Conservation (phyloP, 495 filamentous ascomycete genomes). For the Evansstolkia leycettana region DNA sequence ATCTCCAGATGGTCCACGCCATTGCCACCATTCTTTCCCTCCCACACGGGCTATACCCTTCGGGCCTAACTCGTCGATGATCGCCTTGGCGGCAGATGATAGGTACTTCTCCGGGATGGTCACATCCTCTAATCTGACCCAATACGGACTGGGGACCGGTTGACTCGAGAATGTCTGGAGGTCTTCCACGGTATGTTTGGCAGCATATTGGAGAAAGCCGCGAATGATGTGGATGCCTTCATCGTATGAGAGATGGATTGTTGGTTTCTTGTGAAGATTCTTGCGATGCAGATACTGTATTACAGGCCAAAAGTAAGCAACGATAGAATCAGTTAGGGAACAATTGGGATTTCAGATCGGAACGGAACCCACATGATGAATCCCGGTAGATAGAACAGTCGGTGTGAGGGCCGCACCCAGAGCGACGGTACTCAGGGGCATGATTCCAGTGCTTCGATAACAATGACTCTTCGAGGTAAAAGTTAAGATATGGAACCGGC, state of each 20-base stretch:
- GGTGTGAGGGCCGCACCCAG: constrained; percentile 66
- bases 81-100: constrained; percentile 42
- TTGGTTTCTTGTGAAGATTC: constrained; percentile 61
- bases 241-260: constrained; percentile 81
- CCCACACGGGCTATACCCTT: constrained; percentile 64
- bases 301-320: background rate
- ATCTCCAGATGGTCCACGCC: constrained; percentile 51
- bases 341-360: too few species aligned
- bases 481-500: background rate
- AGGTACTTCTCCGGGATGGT: constrained; percentile 53
- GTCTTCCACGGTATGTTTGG: constrained; percentile 83
- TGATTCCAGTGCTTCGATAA: constrained; percentile 11
- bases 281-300: constrained; percentile 71
- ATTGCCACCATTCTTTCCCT: constrained; percentile 88
- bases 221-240: constrained; percentile 84
- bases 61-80: constrained; percentile 62
- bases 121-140: constrained; percentile 70
- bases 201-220: constrained; percentile 69
- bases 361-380: constrained; percentile 54
- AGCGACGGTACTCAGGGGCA: constrained; percentile 62
- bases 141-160: constrained; percentile 79
- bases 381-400: constrained; percentile 61
- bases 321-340: too few species aligned
- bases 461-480: background rate
- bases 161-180: constrained; percentile 81